These are phyloP conservation scores for Moricandia moricandioides DNA, from an alignment of 345 rosid genomes.

Conservation along the genomic window DNA sequence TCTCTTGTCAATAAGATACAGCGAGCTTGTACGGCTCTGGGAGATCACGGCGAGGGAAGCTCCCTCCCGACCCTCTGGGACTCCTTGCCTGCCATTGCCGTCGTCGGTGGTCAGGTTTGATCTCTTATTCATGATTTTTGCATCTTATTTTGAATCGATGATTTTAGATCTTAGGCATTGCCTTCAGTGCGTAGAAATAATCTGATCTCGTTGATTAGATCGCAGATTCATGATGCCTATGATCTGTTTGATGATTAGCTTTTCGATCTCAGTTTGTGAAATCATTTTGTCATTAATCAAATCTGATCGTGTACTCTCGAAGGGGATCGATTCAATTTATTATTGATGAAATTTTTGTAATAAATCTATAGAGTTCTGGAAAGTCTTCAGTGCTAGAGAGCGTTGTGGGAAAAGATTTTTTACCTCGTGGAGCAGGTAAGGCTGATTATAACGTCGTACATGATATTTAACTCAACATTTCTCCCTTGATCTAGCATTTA, in stretches of 20 bases:
- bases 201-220: slow-evolving; percentile 23
- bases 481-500: neutral
- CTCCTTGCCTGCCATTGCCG: too few relatives aligned
- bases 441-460: neutral
- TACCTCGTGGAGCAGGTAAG: slow-evolving; percentile 96
- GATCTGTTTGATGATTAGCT: neutral
- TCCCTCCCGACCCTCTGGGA: slow-evolving; percentile 96
- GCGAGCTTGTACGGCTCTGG: slow-evolving; percentile 90
- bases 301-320: neutral
- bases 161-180: slow-evolving; percentile 13
- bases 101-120: slow-evolving; percentile 90
- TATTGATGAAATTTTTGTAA: slow-evolving; percentile 13
- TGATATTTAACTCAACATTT: neutral
- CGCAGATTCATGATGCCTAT: neutral
- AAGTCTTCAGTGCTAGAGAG: slow-evolving; percentile 96
- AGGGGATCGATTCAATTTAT: neutral
- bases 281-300: neutral
- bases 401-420: slow-evolving; percentile 86
- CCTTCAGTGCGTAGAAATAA: neutral
- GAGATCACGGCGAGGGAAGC: slow-evolving; percentile 97
- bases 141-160: neutral
- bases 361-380: slow-evolving; percentile 79
- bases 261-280: neutral
- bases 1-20: too few relatives aligned
- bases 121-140: neutral